Base-by-base conservation (phyloP, 495 filamentous ascomycete species). In the Penicillium flavigenum region DNA sequence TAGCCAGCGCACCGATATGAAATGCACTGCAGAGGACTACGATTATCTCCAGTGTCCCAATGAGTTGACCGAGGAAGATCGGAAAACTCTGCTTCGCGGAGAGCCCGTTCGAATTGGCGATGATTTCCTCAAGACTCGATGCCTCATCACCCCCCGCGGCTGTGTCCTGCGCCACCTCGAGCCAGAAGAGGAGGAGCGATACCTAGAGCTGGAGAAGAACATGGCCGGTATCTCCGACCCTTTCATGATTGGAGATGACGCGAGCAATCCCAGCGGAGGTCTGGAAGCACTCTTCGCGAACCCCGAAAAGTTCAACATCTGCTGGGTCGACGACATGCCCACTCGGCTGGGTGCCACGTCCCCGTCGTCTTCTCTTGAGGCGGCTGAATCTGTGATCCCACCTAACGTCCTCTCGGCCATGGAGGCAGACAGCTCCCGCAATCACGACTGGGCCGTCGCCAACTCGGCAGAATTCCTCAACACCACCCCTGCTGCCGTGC, bases 61-160 rank as follows among this genome's bases (percentile, higher is more conserved):
- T 31, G 68, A 74, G 31, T 49, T 78, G 48, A 74, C 63, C 7
- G 73, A 79, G 29, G 72, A 74, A 14, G 67, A 74, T 55, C 76
- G 68, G n/a, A 76, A 74, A 63, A 56, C 68, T n/a, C 51, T 76
- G 24, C 60, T 73, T 6, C 71, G 67, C 17, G 78, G 79, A 26
- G 69, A 78, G 57, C 68, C 76, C 4, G 56, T 83, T 19, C 68
- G 70, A 7, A 47, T 76, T 17, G 66, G 72, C 17, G 46, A 54
- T 16, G 68, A 72, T 44, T 59, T 71, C 20, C 67, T 76, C 24
- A 76, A 82, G 43, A 67, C 79, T 31, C 68, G 73, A n/a, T 74
- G 70, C 29, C 73, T 94, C 46, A 84, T 94, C 50, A 92, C 89
- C 1, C 90, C 92, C 4, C 86, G 88, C 55, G 91, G 91, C 4